Conservation (phyloP, 257 asterid genomes). For the Solanum clarkiae region DNA sequence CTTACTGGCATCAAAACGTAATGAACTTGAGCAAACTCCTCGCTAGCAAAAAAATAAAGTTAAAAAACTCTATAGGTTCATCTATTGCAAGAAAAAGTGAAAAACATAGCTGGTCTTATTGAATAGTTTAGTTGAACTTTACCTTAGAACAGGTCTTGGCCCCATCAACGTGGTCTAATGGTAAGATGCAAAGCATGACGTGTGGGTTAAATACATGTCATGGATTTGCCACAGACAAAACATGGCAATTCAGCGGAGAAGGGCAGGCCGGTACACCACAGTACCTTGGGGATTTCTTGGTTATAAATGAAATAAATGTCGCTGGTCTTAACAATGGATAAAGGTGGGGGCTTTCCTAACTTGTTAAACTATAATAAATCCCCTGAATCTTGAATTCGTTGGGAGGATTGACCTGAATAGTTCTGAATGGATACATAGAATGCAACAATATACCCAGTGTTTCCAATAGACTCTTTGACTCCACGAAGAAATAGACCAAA, state of each 20-base stretch:
- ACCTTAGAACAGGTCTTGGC: neutral
- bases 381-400: neutral
- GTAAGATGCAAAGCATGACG: neutral
- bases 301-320: neutral
- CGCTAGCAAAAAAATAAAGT: neutral
- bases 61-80: neutral
- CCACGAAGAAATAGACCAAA: neutral
- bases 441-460: neutral
- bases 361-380: neutral
- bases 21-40: neutral
- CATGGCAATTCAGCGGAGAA: neutral
- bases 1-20: neutral
- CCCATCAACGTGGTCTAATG: neutral
- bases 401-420: neutral
- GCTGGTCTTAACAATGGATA: neutral
- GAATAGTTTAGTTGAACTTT: neutral
- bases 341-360: neutral
- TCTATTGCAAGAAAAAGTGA: neutral
- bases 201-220: neutral
- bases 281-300: neutral
- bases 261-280: neutral
- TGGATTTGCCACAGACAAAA: neutral
- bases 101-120: neutral
- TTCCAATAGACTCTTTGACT: neutral
- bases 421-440: neutral